Conservation (phyloP, 495 filamentous ascomycete species). For the Pseudomonodictys pantanalensis region DNA sequence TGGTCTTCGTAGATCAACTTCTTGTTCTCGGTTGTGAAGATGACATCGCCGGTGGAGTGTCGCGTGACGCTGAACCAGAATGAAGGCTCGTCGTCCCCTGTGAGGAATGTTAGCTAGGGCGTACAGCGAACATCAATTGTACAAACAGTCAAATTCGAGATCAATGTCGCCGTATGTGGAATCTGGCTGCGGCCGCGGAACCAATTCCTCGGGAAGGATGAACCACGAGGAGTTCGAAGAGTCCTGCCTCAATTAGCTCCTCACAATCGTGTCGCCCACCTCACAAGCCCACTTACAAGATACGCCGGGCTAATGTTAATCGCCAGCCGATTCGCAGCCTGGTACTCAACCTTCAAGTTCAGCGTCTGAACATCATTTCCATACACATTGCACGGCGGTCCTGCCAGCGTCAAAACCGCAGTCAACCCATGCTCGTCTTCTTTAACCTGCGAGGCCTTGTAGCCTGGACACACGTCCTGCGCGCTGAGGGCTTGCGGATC, state of each 20-base stretch:
- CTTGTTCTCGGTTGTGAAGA: constrained; percentile 57
- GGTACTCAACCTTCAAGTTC: constrained; percentile 55
- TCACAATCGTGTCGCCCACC: background rate
- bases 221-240: constrained; percentile 66
- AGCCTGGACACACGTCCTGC: constrained; percentile 66
- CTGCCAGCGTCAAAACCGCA: constrained; percentile 55
- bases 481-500: constrained; percentile 70
- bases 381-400: constrained; percentile 59
- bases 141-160: constrained; percentile 49
- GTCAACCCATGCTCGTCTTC: constrained; percentile 49
- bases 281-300: constrained; percentile 39
- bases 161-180: constrained; percentile 46
- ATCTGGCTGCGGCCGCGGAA: constrained; percentile 57
- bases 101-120: background rate
- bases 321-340: constrained; percentile 53
- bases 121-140: background rate
- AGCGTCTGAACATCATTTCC: constrained; percentile 60
- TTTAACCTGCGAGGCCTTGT: constrained; percentile 54
- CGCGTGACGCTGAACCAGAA: constrained; percentile 60
- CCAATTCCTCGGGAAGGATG: constrained; percentile 59
- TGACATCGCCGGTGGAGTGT: constrained; percentile 54
- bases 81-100: constrained; percentile 56
- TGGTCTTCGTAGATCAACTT: constrained; percentile 62
- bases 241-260: constrained; percentile 35
- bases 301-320: constrained; percentile 59